Percentiles rank a stretch among this genome's conserved stretches.
phyloP scores from a whole-genome alignment of 176 grass and related monocot genomes.

The Microstegium vimineum region DNA sequence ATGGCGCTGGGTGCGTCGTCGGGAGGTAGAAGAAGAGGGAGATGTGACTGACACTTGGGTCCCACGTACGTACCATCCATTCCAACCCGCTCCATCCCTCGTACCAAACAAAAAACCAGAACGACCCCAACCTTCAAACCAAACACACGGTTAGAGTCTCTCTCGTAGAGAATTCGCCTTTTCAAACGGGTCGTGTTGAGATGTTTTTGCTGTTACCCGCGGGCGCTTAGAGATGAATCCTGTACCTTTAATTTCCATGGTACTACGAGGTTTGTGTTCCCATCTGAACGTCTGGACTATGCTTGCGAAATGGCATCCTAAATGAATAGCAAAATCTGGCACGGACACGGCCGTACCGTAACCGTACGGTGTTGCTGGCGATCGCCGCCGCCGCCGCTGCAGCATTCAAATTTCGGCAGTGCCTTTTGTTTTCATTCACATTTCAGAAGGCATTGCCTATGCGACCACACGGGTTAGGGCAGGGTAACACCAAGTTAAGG shows the following conservation, averaged over 20 bases:
- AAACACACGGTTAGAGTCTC: too few relatives aligned
- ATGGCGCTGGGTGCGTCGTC: too few relatives aligned
- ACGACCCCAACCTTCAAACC: too few relatives aligned
- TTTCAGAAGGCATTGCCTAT: not conserved
- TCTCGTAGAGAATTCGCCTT: not conserved
- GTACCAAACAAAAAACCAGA: too few relatives aligned
- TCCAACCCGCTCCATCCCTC: too few relatives aligned
- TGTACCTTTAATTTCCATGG: not conserved
- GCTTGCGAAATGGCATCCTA: not conserved
- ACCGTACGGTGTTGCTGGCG: not conserved
- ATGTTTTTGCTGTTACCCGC: not conserved
- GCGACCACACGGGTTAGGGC: not conserved
- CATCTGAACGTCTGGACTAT: not conserved
- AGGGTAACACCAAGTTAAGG: not conserved
- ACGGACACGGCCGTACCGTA: too few relatives aligned
- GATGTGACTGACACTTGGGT: too few relatives aligned
- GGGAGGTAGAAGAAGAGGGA: too few relatives aligned
- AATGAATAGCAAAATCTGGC: not conserved
- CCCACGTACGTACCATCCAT: too few relatives aligned
- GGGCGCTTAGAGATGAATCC: not conserved
- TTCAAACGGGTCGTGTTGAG: not conserved
- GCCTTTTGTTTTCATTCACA: not conserved
- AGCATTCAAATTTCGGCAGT: not conserved
- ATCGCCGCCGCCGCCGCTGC: not conserved
- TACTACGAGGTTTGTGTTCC: not conserved